Base-by-base conservation (phyloP, 352 stramenopile genomes). In the Phytophthora tentaculata region DNA sequence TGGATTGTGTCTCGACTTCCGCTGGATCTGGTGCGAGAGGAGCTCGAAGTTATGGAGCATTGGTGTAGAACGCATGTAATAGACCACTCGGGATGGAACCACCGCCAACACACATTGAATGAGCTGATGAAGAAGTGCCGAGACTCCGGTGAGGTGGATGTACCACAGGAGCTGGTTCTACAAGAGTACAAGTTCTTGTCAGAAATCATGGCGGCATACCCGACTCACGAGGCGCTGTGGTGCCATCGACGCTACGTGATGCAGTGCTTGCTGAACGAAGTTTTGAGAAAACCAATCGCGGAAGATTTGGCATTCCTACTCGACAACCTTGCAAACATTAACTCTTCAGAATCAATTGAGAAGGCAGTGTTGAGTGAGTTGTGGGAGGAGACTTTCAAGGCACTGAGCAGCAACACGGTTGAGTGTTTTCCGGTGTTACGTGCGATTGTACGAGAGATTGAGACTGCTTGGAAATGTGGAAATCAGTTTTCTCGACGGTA, bases 71-170 rank as follows among this genome's bases (percentile, higher is more conserved):
- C 65, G 14, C 88, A 95, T 53, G 61, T 95, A 37, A 88, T 70
- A 2, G 88, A 95, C 60, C 73, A 93, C 64, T 95, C 88, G 2
- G 88, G 83, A 1, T 94, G 85, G 86, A 94, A 94, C 53, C 84
- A 94, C 47, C 85, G 88, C 0, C 84, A 91, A 23, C 81, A 90
- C 62, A 79, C 77, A 0, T 44, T 92, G 20, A 73, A 80, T 41
- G 45, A 71, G 32, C 29, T 74, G 13, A 17, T 61, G 0, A 72
- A 71, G 20, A 32, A 29, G n/a, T 54, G 59, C 19, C 52, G 51
- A 49, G 24, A 57, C 2, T 23, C 37, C 4, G 44, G 20, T 23
- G 32, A 63, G 17, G 37, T 49, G 19, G 16, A 22, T 44, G 23
- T 19, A 23, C 53, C 37, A 17, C n/a, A 67, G 9, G 50, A 60